Base-by-base conservation (phyloP, 2,329 filamentous ascomycete species). In the Domatiomyces globalis region DNA sequence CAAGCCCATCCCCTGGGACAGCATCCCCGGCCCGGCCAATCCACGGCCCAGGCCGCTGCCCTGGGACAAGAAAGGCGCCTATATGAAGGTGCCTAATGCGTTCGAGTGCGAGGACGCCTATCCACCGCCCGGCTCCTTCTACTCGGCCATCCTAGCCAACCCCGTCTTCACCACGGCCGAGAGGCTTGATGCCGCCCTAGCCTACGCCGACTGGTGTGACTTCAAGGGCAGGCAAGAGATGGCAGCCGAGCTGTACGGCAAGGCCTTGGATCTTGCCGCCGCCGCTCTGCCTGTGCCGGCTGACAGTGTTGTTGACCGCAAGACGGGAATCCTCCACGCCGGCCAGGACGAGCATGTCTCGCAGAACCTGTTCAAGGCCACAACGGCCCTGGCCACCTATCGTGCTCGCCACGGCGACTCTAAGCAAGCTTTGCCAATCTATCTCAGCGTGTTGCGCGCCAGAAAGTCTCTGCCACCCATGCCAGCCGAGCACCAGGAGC, bases 181-280 rank as follows among this genome's bases (percentile, higher is more conserved):
- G 66, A 82, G 81, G 61, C 73, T 95, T 49, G 82, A 90, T 52
- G 88, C 89, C 3, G 84, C 86, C 2, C 70, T 95, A 43, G 83
- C 83, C 1, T 94, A 89, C 64, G 90, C 84, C 1, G 83, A 86
- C 50, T 95, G 85, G 78, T 74, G 94, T 42, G 85, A 88, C 58
- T 90, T 80, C 69, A 90, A 89, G 68, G 74, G 78, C 1, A 65
- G 80, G 22, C 68, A 74, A 1, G 78, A 80, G 3, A 81, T 78
- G 0, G 83, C 87, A 0, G 75, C 80, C 50, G 79, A 84, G 55
- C 81, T 88, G 70, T 89, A 87, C 65, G 73, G 75, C 55, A 82
- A 85, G 75, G 87, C 83, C 0, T 70, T 95, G 43, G 80, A 86
- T 57, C 81, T 94, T 54, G 85, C 87, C 1, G 76, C 77, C 1